phyloP scores from a whole-genome alignment of 2,329 filamentous ascomycete genomes.

The Xylaria sp. region DNA sequence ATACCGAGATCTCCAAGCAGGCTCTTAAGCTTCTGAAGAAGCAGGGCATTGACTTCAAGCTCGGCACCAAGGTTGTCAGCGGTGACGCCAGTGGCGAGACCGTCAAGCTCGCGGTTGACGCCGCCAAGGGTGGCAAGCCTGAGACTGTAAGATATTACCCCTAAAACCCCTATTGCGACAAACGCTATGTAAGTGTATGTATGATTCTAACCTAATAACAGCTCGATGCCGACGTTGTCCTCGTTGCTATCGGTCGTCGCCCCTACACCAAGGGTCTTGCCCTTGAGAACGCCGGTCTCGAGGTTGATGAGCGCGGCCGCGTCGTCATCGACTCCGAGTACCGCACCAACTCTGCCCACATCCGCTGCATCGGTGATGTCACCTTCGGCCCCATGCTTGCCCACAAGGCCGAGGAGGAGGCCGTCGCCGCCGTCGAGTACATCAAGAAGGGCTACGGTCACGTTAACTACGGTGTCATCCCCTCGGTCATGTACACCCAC shows the following conservation, averaged over 20 bases:
- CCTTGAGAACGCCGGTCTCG: constrained; percentile 88
- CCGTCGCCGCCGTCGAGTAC: constrained; percentile 89
- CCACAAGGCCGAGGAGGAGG: constrained; percentile 99
- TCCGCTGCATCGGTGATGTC: constrained; percentile 90
- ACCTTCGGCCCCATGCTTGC: constrained; percentile 99
- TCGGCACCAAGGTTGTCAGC: constrained; percentile 86
- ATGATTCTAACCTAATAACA: constrained; percentile 34
- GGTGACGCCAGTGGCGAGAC: constrained; percentile 75
- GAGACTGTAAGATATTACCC: constrained; percentile 61
- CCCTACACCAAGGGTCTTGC: constrained; percentile 90
- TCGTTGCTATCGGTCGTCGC: constrained; percentile 92
- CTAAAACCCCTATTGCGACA: neutral
- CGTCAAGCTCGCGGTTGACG: constrained; percentile 79
- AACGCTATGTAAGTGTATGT: neutral
- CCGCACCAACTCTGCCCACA: constrained; percentile 95
- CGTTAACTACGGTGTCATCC: constrained; percentile 97
- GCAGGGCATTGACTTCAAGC: constrained; percentile 98
- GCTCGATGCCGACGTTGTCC: constrained; percentile 91
- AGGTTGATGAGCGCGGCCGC: constrained; percentile 87
- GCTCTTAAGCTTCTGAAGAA: constrained; percentile 90
- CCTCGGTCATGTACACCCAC: constrained; percentile 99
- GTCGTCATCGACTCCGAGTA: constrained; percentile 98
- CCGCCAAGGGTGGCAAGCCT: constrained; percentile 92
- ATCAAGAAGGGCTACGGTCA: constrained; percentile 97
- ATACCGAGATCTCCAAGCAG: constrained; percentile 83